phyloP scores from a whole-genome alignment of 176 grass and related monocot genomes.

The Musa schizocarpa region DNA sequence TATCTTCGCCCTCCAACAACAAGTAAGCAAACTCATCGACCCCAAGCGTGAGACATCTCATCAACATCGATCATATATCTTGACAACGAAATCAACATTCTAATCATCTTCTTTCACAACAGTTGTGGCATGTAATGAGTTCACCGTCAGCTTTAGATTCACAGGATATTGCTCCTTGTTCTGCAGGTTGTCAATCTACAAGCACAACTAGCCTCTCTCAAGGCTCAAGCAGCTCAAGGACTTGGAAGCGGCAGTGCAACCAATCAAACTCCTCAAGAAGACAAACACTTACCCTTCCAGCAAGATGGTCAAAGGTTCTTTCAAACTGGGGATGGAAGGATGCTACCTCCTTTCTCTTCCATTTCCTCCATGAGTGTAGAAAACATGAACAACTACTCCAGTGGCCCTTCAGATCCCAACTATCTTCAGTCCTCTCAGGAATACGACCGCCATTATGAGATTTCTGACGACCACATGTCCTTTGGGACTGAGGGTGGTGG shows the following conservation, averaged over 20 bases:
- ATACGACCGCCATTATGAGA: slow-evolving; percentile 12
- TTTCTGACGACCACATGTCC: not conserved
- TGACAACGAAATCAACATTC: no score
- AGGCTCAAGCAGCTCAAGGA: slow-evolving; percentile 46
- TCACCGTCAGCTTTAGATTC: not conserved
- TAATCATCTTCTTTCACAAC: no score
- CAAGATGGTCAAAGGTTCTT: not conserved
- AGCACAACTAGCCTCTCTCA: slow-evolving; percentile 72
- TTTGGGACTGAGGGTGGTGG: slow-evolving; percentile 22
- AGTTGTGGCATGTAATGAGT: not conserved
- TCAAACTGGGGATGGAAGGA: slow-evolving; percentile 16
- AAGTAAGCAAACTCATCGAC: slow-evolving; percentile 24
- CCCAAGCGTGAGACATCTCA: not conserved
- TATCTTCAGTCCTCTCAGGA: slow-evolving; percentile 25
- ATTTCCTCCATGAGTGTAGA: slow-evolving; percentile 5
- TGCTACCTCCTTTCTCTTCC: slow-evolving; percentile 2
- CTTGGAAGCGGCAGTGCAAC: slow-evolving; percentile 14
- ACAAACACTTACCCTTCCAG: slow-evolving; percentile 20
- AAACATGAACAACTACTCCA: slow-evolving; percentile 15
- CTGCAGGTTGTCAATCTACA: slow-evolving; percentile 76
- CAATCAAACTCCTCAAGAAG: slow-evolving; percentile 6
- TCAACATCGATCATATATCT: no score
- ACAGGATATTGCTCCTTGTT: not conserved
- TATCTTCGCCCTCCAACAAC: slow-evolving; percentile 96
- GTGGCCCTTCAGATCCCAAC: slow-evolving; percentile 25